phyloP scores from a whole-genome alignment of 225 moss, liverwort and hornwort genomes.

The Rhytidiadelphus loreus region DNA sequence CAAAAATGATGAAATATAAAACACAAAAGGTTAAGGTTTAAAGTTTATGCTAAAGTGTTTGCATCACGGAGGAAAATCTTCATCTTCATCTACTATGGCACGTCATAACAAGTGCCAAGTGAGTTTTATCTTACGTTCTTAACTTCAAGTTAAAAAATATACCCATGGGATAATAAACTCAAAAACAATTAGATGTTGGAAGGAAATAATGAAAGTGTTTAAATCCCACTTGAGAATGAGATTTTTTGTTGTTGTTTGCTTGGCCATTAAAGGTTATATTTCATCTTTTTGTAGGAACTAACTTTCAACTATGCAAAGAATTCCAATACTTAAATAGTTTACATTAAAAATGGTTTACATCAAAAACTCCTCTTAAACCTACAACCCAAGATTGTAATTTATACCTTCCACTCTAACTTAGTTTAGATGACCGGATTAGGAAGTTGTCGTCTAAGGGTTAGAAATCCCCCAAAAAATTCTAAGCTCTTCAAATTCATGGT shows the following conservation, averaged over 20 bases:
- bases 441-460: accelerated
- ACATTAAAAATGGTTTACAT: neutral
- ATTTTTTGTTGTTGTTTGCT: neutral
- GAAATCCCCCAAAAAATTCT: accelerated
- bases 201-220: neutral
- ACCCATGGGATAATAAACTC: neutral
- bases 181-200: neutral
- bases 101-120: accelerated
- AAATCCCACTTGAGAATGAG: neutral
- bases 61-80: no score
- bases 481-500: neutral
- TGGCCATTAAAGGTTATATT: neutral
- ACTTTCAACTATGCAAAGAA: accelerated
- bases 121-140: neutral
- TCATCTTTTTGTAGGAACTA: neutral
- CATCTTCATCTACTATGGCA: neutral
- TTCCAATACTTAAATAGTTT: accelerated
- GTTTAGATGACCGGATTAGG: accelerated
- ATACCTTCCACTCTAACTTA: no score
- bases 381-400: accelerated
- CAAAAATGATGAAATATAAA: neutral
- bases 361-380: accelerated
- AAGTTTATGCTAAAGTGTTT: neutral
- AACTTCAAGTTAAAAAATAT: neutral
- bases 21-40: no score